Conservation (phyloP, 2,329 filamentous ascomycete species). For the Cladophialophora psammophila region DNA sequence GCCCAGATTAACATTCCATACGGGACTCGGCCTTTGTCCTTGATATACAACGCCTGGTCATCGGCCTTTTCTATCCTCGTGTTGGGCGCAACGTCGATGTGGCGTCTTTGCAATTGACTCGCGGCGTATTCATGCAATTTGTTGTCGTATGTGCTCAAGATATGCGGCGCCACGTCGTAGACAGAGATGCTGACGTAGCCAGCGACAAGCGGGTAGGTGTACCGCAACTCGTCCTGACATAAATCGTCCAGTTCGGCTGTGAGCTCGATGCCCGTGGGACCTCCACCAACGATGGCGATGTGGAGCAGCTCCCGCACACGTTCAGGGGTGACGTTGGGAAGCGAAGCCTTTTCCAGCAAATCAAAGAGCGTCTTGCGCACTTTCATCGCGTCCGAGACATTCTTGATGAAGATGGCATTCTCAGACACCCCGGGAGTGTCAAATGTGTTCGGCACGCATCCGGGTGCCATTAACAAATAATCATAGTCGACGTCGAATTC, state of each 20-base stretch:
- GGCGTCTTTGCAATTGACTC: slow-evolving; percentile 46
- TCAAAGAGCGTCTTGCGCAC: slow-evolving; percentile 38
- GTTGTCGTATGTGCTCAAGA: slow-evolving; percentile 53
- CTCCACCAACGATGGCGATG: slow-evolving; percentile 53
- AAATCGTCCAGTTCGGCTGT: slow-evolving; percentile 56
- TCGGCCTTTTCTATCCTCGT: slow-evolving; percentile 50
- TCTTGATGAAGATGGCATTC: slow-evolving; percentile 49
- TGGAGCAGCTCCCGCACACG: slow-evolving; percentile 47
- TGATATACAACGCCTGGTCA: slow-evolving; percentile 45
- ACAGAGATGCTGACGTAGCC: slow-evolving; percentile 52
- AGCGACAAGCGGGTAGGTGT: slow-evolving; percentile 52
- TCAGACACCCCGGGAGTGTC: slow-evolving; percentile 50
- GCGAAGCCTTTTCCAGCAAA: slow-evolving; percentile 47
- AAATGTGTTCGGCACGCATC: slow-evolving; percentile 53
- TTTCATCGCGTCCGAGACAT: slow-evolving; percentile 41
- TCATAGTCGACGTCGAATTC: slow-evolving; percentile 53
- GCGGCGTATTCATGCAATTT: slow-evolving; percentile 53
- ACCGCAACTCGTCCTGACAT: slow-evolving; percentile 48
- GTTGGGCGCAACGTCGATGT: slow-evolving; percentile 50
- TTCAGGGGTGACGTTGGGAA: slow-evolving; percentile 43
- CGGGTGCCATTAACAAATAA: slow-evolving; percentile 52
- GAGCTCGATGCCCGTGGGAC: slow-evolving; percentile 53
- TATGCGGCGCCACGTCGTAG: slow-evolving; percentile 53
- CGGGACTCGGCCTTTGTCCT: slow-evolving; percentile 46
- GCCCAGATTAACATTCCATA: slow-evolving; percentile 52